Evolutionary conservation across 1,284 basidiomycete genomes (phyloP), one percentile per base, ranked within the genome.

Genomic region (Fomitopsis palustris): DNA sequence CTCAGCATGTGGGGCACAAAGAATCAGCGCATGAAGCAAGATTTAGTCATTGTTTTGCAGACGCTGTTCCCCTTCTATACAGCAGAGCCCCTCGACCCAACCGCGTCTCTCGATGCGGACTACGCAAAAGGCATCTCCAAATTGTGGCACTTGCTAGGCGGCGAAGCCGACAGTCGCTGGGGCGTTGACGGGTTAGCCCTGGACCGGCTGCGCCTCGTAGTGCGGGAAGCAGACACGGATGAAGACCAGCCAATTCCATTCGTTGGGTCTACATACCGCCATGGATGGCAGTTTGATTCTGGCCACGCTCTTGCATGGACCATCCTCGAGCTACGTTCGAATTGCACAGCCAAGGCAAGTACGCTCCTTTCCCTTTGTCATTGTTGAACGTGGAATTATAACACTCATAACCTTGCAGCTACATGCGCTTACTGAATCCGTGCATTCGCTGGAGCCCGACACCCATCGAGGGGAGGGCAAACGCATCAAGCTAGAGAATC

Each of bases 281-380:
- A 87, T 45, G 92, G 92, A 3, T 83, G 81, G 75, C 82, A 84
- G 62, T 93, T 98, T 66, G 84, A 85, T 59, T 69, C 81, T 0
- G 77, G 74, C 23, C 87, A 93, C 69, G 91, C 92, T 0, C 70
- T 93, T 38, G 80, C 86, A 0, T 98, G 96, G 95, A 83, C 85
- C 1, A 79, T 87, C 1, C 74, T 96, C 4, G 88, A 96, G 70
- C 75, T 97, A n/a, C 89, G 92, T 61, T 90, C 93, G 4, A 92
- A 95, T 67, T 90, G 87, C 67, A 81, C 84, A 9, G 80, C 82
- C 53, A 84, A 87, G 76, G 92, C 93, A 67, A 61, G 72, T 60
- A 43, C 59, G 54, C 25, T 25, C 17, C 53, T 16, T 19, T 9
- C 21, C 23, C n/a, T 33, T 54, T 41, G 5, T 16, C 17, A 16